Conservation (phyloP, 805 yeast genomes). For the Tetrapisispora taiwanensis region DNA sequence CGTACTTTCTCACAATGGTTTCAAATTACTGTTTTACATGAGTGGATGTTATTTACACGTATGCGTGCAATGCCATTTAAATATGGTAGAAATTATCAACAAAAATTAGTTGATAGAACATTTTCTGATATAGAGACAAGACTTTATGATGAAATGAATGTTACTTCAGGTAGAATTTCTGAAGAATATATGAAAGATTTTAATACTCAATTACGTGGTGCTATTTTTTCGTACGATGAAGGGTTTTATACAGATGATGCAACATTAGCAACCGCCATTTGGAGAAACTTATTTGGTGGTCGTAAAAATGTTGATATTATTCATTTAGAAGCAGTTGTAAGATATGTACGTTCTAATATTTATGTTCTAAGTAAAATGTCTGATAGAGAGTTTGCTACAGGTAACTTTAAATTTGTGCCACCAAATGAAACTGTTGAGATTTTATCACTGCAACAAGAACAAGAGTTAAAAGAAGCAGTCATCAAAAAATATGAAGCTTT, state of each 20-base stretch:
- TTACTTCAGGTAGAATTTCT: slow-evolving; percentile 68
- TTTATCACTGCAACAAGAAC: slow-evolving; percentile 55
- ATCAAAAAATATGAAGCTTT: slow-evolving; percentile 43
- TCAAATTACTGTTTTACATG: slow-evolving; percentile 81
- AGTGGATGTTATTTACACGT: slow-evolving; percentile 88
- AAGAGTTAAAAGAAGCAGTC: slow-evolving; percentile 40
- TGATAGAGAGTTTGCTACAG: slow-evolving; percentile 89
- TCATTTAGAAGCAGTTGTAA: slow-evolving; percentile 80
- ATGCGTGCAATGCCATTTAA: slow-evolving; percentile 95
- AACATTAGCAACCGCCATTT: slow-evolving; percentile 64
- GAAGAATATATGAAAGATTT: slow-evolving; percentile 84
- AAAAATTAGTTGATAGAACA: slow-evolving; percentile 77
- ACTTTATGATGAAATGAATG: slow-evolving; percentile 77
- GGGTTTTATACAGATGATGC: slow-evolving; percentile 74
- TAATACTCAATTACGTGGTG: slow-evolving; percentile 82
- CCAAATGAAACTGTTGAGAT: slow-evolving; percentile 72
- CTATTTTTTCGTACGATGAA: slow-evolving; percentile 86
- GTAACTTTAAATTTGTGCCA: slow-evolving; percentile 74
- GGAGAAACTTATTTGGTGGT: slow-evolving; percentile 90
- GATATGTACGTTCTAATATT: slow-evolving; percentile 80
- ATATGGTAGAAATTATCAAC: slow-evolving; percentile 83
- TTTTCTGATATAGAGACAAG: slow-evolving; percentile 85
- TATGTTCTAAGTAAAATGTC: slow-evolving; percentile 78
- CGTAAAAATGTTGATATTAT: slow-evolving; percentile 70
- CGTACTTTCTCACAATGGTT: slow-evolving; percentile 92